Conservation (phyloP, 2,329 filamentous ascomycete species). For the Aspergillus quadricinctus region DNA sequence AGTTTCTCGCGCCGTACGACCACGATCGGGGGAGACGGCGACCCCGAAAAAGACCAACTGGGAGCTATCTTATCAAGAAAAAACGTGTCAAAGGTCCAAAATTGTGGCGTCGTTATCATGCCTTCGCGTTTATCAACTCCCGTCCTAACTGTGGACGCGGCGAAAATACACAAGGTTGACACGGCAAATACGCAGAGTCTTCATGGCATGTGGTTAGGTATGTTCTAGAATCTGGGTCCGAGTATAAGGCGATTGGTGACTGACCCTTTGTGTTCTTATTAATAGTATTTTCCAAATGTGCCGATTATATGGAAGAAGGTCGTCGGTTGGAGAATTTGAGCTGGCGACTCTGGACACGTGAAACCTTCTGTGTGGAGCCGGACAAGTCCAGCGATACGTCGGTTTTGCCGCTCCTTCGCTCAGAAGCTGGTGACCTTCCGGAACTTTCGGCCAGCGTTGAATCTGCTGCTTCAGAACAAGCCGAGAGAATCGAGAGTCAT, state of each 20-base stretch:
- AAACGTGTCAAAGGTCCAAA: constrained; percentile 10
- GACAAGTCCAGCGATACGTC: constrained; percentile 48
- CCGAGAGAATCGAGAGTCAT: constrained; percentile 46
- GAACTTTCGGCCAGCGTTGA: constrained; percentile 75
- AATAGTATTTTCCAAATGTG: constrained; percentile 87
- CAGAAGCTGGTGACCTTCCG: constrained; percentile 53
- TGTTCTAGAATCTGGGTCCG: constrained; percentile 38
- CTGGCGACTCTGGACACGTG: constrained; percentile 92
- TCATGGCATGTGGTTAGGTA: constrained; percentile 96
- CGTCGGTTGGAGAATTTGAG: constrained; percentile 89
- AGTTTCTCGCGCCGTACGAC: constrained; percentile 37
- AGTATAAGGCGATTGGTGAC: constrained; percentile 5
- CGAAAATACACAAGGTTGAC: constrained; percentile 90
- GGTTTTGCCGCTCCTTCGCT: constrained; percentile 46
- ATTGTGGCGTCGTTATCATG: constrained; percentile 54
- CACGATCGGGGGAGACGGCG: constrained; percentile 42
- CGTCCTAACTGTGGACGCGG: constrained; percentile 85
- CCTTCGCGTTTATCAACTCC: constrained; percentile 77
- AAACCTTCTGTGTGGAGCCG: constrained; percentile 83
- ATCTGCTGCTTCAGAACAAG: constrained; percentile 64
- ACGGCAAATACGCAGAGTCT: constrained; percentile 88
- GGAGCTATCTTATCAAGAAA: constrained; percentile 6
- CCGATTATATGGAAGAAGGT: constrained; percentile 89
- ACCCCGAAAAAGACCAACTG: constrained; percentile 32
- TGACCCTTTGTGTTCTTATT: constrained; percentile 18